Percentiles rank a stretch among this genome's conserved stretches.
Evolutionary conservation across 768 basidiomycete species (phyloP).

Genomic region (Tulasnella sp.): DNA sequence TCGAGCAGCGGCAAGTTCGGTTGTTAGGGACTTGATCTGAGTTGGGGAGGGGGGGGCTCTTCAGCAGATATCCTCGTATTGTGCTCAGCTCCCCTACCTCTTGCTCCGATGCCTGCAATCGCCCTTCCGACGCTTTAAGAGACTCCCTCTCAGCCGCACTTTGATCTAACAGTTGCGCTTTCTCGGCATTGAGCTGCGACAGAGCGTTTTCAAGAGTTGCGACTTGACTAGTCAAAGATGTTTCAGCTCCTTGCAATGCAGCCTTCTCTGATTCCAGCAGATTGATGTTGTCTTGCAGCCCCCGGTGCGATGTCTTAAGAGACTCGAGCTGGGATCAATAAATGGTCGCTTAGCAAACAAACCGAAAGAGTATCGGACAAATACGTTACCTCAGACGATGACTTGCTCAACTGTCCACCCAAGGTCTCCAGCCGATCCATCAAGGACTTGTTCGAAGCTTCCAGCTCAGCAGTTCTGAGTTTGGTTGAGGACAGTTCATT

Average conservation of each 20-base stretch:
- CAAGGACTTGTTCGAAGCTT: conserved; percentile 9
- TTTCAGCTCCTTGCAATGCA: not conserved
- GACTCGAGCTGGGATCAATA: not conserved
- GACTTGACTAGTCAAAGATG: not conserved
- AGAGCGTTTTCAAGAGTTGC: conserved; percentile 7
- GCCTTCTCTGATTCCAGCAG: not conserved
- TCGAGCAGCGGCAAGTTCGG: not conserved
- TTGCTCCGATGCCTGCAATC: conserved; percentile 4
- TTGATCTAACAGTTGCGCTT: not conserved
- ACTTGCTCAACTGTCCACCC: not conserved
- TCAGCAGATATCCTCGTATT: not conserved
- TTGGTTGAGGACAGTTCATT: not conserved
- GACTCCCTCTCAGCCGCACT: not conserved
- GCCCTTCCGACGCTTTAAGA: not conserved
- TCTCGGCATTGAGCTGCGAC: not conserved
- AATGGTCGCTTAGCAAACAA: not conserved
- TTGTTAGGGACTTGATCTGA: not conserved
- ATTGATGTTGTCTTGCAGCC: not conserved
- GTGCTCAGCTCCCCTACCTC: not conserved
- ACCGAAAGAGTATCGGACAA: not conserved
- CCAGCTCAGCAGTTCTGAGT: not conserved
- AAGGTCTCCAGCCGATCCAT: not conserved
- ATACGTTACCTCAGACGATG: not conserved
- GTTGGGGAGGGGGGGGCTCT: no score
- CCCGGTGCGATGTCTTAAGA: not conserved